Conservation (phyloP, 352 stramenopile genomes). For the Phytophthora hibernalis region DNA sequence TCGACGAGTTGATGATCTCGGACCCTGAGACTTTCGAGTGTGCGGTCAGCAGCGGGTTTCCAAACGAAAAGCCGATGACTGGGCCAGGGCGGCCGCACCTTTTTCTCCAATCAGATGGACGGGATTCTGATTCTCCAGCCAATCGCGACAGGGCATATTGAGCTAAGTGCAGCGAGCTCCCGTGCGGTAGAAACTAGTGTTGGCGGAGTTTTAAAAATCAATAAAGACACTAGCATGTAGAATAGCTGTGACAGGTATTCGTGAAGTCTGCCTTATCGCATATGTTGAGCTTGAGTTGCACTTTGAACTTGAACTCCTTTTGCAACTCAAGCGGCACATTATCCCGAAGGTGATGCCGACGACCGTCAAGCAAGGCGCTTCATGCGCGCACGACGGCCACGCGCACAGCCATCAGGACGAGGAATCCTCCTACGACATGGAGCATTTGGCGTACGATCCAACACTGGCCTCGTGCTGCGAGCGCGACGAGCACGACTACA, state of each 20-base stretch:
- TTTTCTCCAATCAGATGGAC: conserved; percentile 26
- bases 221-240: too few relatives aligned
- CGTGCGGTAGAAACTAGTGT: neutral
- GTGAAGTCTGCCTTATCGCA: neutral
- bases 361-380: neutral
- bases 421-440: conserved; percentile 25
- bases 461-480: conserved; percentile 76
- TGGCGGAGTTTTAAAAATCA: neutral
- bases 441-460: conserved; percentile 58
- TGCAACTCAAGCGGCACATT: conserved; percentile 2
- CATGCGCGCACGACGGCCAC: conserved; percentile 26
- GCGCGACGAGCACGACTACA: conserved; percentile 59
- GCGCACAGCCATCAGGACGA: conserved; percentile 23
- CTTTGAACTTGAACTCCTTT: neutral
- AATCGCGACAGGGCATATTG: neutral
- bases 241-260: neutral
- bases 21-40: conserved; percentile 19
- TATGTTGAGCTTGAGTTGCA: neutral
- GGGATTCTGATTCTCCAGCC: conserved; percentile 1
- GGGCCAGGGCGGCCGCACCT: conserved; percentile 26
- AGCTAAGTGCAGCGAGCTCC: neutral
- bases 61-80: conserved; percentile 35
- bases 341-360: conserved; percentile 20
- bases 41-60: conserved; percentile 23
- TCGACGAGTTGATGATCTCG: conserved; percentile 7